Percentiles rank a stretch among this genome's conserved stretches.
These are phyloP conservation scores for Afroboletus lepidellus DNA, from an alignment of 1,284 basidiomycete species.

Conservation along the genomic window DNA sequence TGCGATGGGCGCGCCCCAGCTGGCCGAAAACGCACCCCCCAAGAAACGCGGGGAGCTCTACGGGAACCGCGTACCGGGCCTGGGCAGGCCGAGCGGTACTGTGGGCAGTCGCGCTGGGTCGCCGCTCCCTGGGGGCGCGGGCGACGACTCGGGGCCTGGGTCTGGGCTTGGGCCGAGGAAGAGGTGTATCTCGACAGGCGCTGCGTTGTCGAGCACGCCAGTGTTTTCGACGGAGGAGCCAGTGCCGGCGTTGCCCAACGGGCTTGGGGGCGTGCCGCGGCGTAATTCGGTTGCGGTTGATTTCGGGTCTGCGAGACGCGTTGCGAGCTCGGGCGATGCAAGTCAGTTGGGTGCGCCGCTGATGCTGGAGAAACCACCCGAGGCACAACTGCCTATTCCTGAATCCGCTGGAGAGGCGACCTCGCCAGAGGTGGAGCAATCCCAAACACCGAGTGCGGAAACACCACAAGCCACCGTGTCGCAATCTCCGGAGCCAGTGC, in stretches of 20 bases:
- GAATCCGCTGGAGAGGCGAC: background rate
- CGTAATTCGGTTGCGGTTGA: conserved; percentile 32
- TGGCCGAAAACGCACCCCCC: conserved; percentile 42
- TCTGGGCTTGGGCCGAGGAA: conserved; percentile 26
- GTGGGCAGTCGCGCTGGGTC: conserved; percentile 20
- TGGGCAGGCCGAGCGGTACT: conserved; percentile 36
- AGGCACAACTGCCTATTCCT: background rate
- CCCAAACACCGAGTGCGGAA: background rate
- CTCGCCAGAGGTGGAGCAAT: conserved; percentile 1
- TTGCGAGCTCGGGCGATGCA: conserved; percentile 13
- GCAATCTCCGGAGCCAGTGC: conserved; percentile 2
- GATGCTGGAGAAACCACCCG: conserved; percentile 9
- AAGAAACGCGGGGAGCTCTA: conserved; percentile 63
- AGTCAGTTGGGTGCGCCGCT: background rate
- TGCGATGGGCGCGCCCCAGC: conserved; percentile 62
- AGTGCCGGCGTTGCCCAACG: conserved; percentile 27
- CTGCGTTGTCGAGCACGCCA: conserved; percentile 15
- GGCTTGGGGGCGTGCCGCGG: conserved; percentile 6
- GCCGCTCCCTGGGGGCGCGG: conserved; percentile 7
- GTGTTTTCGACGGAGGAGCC: conserved; percentile 21
- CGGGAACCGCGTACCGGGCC: conserved; percentile 63
- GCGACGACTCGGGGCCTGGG: too few relatives aligned
- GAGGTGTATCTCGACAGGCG: conserved; percentile 32
- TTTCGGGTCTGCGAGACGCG: conserved; percentile 21
- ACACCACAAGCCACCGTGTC: background rate